These are phyloP conservation scores for Fusarium floridanum DNA, from an alignment of 2,329 filamentous ascomycete genomes.

Conservation along the genomic window DNA sequence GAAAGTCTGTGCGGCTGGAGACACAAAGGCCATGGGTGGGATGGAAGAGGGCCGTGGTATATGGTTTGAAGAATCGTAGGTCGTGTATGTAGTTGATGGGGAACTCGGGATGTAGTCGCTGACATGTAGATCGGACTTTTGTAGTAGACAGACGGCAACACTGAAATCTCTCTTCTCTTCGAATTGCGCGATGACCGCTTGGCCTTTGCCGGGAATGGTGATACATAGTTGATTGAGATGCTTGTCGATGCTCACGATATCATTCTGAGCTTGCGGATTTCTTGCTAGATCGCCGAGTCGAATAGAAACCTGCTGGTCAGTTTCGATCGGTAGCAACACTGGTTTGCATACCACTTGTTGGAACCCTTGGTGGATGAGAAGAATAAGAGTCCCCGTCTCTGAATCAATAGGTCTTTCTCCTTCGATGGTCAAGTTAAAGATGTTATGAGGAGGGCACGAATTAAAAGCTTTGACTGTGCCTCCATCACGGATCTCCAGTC, in stretches of 20 bases:
- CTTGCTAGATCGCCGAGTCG: conserved; percentile 46
- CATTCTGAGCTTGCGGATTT: conserved; percentile 5
- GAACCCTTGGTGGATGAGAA: conserved; percentile 44
- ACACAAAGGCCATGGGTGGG: conserved; percentile 12
- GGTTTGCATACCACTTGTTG: conserved; percentile 43
- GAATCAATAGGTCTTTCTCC: conserved; percentile 35
- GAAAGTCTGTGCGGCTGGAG: not conserved
- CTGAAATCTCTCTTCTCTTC: conserved; percentile 50
- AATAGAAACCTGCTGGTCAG: conserved; percentile 46
- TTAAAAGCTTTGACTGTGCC: conserved; percentile 37
- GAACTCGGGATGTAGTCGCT: conserved; percentile 27
- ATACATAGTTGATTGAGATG: conserved; percentile 42
- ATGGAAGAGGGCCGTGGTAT: conserved; percentile 47
- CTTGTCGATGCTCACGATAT: conserved; percentile 43
- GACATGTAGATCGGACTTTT: conserved; percentile 48
- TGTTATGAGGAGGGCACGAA: conserved; percentile 30
- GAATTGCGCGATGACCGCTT: conserved; percentile 47
- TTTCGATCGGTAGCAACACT: not conserved
- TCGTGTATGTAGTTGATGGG: not conserved
- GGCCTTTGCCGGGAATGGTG: conserved; percentile 40
- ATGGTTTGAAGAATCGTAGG: conserved; percentile 5
- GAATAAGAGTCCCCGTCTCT: conserved; percentile 38
- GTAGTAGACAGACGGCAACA: conserved; percentile 49
- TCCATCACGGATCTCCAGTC: conserved; percentile 48
- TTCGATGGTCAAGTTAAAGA: conserved; percentile 48